These are phyloP conservation scores for Saccharomycopsis sp. DNA, from an alignment of 805 yeast species.

Conservation along the genomic window DNA sequence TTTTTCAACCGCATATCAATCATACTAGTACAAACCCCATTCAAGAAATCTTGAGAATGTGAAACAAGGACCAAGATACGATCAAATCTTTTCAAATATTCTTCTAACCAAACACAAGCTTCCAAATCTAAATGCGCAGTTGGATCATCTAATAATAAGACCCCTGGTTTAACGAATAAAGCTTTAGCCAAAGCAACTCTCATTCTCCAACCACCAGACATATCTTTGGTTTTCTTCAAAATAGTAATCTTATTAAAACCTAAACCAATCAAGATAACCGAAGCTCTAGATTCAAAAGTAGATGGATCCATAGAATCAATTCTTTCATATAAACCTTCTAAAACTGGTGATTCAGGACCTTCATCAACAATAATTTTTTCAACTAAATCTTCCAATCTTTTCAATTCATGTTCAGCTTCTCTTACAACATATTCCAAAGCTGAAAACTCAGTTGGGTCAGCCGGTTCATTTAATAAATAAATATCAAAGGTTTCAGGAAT, in stretches of 20 bases:
- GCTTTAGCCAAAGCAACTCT: conserved; percentile 98
- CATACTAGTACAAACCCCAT: conserved; percentile 98
- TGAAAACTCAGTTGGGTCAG: conserved; percentile 84
- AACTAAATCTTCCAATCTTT: conserved; percentile 82
- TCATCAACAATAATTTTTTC: conserved; percentile 84
- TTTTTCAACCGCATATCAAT: conserved; percentile 89
- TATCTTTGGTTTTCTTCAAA: conserved; percentile 90
- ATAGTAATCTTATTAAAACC: conserved; percentile 89
- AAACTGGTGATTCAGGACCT: conserved; percentile 84
- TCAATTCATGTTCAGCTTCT: conserved; percentile 91
- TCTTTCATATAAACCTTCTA: conserved; percentile 90
- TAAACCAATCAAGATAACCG: conserved; percentile 90
- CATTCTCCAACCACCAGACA: conserved; percentile 99
- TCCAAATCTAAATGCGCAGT: conserved; percentile 99
- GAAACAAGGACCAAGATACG: conserved; percentile 90
- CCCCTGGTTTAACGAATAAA: conserved; percentile 93
- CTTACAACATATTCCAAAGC: conserved; percentile 95
- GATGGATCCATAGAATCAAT: conserved; percentile 94
- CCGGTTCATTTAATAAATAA: conserved; percentile 94
- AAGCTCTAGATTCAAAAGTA: conserved; percentile 95
- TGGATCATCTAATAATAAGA: conserved; percentile 93
- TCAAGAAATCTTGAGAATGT: conserved; percentile 98
- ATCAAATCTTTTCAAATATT: conserved; percentile 90
- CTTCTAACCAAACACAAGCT: conserved; percentile 99
- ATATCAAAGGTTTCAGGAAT: conserved; percentile 88